Evolutionary conservation across 495 filamentous ascomycete genomes (phyloP).

Genomic region (Aspergillus saccharolyticus): DNA sequence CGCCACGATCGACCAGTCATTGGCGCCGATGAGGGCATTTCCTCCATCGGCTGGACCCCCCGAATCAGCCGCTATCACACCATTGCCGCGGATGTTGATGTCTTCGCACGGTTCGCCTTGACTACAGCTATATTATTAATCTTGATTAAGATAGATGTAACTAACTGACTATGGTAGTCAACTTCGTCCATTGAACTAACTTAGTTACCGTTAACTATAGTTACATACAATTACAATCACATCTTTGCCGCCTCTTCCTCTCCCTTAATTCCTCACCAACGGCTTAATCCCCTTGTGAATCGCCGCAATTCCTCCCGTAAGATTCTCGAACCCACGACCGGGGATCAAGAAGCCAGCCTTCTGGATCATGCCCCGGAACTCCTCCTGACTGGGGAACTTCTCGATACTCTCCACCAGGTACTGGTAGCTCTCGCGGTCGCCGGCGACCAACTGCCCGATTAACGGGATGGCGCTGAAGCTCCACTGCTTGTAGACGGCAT

Average conservation of each 20-base stretch:
- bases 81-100: conserved; percentile 16
- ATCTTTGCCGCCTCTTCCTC: background rate
- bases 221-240: background rate
- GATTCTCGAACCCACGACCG: conserved; percentile 75
- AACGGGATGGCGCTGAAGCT: conserved; percentile 91
- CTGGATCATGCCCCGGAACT: conserved; percentile 82
- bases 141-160: background rate
- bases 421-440: conserved; percentile 93
- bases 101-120: background rate
- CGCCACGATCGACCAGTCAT: background rate
- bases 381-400: conserved; percentile 76
- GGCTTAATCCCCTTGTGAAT: conserved; percentile 98
- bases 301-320: conserved; percentile 87
- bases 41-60: background rate
- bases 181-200: too few species aligned
- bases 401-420: conserved; percentile 98
- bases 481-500: conserved; percentile 92
- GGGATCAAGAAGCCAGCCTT: conserved; percentile 84
- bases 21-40: background rate
- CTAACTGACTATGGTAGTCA: too few species aligned
- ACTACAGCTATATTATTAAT: background rate
- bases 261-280: conserved; percentile 24
- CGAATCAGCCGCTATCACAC: conserved; percentile 15
- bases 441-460: conserved; percentile 92
- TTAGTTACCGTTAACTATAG: too few species aligned